phyloP scores from a whole-genome alignment of 495 filamentous ascomycete genomes.

The Ascodesmis nigricans region DNA sequence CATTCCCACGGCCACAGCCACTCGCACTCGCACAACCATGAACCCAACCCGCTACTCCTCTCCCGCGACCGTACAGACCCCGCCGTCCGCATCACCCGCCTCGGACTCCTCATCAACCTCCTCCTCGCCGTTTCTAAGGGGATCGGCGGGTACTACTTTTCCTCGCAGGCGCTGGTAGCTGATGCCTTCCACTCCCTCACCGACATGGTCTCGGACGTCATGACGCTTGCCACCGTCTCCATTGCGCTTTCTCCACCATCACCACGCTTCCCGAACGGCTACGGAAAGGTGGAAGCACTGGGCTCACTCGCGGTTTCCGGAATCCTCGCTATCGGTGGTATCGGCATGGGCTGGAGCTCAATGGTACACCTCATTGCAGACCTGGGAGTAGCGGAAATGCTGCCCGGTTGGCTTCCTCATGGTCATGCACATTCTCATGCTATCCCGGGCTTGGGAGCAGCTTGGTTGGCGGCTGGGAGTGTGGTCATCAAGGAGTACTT shows the following conservation, averaged over 20 bases:
- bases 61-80: conserved; percentile 80
- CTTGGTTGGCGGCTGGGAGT: conserved; percentile 82
- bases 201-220: conserved; percentile 80
- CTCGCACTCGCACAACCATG: conserved; percentile 45
- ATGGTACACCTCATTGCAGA: conserved; percentile 42
- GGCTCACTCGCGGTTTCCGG: conserved; percentile 82
- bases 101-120: conserved; percentile 79
- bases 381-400: background rate
- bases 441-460: conserved; percentile 72
- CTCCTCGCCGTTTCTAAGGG: conserved; percentile 87
- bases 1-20: conserved; percentile 27
- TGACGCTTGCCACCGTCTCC: conserved; percentile 79
- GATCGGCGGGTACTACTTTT: conserved; percentile 74
- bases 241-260: conserved; percentile 73
- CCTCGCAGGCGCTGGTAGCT: conserved; percentile 80
- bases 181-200: conserved; percentile 90
- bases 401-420: conserved; percentile 9
- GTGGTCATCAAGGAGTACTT: conserved; percentile 91
- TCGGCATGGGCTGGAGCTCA: conserved; percentile 42
- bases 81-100: conserved; percentile 80
- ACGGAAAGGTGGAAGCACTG: conserved; percentile 92
- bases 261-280: conserved; percentile 63
- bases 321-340: conserved; percentile 63
- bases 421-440: conserved; percentile 34
- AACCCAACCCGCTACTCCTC: conserved; percentile 74